Base-by-base conservation (phyloP, 2,329 filamentous ascomycete species). In the Teratosphaeria gauchensis region DNA sequence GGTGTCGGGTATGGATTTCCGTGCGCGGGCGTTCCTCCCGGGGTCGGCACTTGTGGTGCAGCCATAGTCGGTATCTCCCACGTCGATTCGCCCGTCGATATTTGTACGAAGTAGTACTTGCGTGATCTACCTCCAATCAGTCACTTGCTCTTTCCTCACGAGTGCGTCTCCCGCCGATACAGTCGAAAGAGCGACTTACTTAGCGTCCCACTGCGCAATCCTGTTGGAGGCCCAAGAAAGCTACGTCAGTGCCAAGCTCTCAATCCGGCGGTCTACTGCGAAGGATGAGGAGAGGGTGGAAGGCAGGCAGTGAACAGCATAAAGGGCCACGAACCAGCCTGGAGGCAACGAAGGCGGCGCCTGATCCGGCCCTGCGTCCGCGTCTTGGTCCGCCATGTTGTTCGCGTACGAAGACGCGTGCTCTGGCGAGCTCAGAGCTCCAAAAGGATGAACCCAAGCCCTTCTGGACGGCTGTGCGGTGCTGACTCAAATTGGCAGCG, bases 101-200 rank as follows among this genome's bases (percentile, higher is more conserved):
- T 74, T 62, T 74, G 72, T 14, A 75, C 73, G 61, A 66, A 75
- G 66, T 75, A 75, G 62, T 75, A 75, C 58, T 75, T 74, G 58
- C 73, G 65, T 28, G 71, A 73, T 69, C 72, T 74, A 57, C 55
- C 14, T 58, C 65, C 60, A 6, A 24, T 57, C 19, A 53, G 51
- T 54, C 31, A 46, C 24, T n/a, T 31, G 31, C 21, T 56, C 38
- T 16, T 46, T 28, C 19, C 42, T 48, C n/a, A 1, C 9, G 2
- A 5, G 42, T 31, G 21, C 14, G 19, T 8, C 24, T n/a, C 42
- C n/a, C 9, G 42, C 42, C 19, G 51, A 53, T 11, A 19, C 24
- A 8, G 16, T 28, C 19, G 46, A 24, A 56, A 21, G 21, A 28
- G 35, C 33, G 6, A 67, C 70, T 69, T 58, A 74, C 73, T 71